phyloP scores from a whole-genome alignment of 164 flowering plant genomes.

The Santalum album region DNA sequence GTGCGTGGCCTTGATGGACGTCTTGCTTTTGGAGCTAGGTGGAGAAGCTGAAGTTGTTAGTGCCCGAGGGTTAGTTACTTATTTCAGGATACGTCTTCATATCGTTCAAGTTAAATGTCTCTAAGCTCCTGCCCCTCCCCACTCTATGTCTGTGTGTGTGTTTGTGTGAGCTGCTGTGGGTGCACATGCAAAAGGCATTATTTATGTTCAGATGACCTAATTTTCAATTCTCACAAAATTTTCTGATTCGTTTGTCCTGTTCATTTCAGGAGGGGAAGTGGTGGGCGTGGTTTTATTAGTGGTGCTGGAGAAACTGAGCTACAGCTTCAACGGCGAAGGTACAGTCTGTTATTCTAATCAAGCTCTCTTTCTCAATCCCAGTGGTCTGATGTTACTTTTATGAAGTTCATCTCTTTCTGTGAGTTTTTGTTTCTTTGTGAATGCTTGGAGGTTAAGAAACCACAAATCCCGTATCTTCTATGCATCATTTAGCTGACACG shows the following conservation, averaged over 20 bases:
- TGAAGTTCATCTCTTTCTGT: slow-evolving; percentile 2
- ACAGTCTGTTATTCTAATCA: neutral
- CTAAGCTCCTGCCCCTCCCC: too few species aligned
- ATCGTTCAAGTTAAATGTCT: too few species aligned
- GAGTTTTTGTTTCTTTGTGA: neutral
- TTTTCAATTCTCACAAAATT: neutral
- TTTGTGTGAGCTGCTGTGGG: too few species aligned
- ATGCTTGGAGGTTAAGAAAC: neutral
- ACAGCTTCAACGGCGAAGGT: slow-evolving; percentile 96
- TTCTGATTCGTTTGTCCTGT: slow-evolving; percentile 12
- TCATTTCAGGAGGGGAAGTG: slow-evolving; percentile 86
- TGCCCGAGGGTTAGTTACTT: slow-evolving; percentile 82
- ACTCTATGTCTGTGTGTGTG: too few species aligned
- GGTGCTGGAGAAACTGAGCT: slow-evolving; percentile 99
- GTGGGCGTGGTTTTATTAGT: slow-evolving; percentile 90
- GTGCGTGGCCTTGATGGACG: slow-evolving; percentile 69
- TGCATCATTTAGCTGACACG: neutral
- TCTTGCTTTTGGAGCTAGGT: slow-evolving; percentile 59
- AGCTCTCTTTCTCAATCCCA: neutral
- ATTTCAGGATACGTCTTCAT: neutral
- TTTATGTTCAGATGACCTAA: neutral
- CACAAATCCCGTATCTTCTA: neutral
- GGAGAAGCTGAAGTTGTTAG: slow-evolving; percentile 97
- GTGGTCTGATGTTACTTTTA: neutral
- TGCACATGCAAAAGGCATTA: too few species aligned